Conservation (phyloP, 305 asterid genomes). For the Fraxinus angustifolia region DNA sequence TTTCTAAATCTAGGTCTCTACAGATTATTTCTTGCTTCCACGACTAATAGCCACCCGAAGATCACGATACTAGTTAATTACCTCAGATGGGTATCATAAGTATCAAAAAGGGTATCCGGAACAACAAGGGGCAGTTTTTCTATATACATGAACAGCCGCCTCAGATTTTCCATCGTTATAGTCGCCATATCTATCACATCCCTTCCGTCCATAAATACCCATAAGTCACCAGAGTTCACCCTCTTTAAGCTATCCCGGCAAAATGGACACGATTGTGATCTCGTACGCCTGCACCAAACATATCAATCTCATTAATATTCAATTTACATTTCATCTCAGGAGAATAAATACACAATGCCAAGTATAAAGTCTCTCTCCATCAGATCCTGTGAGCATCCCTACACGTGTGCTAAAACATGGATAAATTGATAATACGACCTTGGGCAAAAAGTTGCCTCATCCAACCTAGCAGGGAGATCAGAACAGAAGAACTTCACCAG, state of each 20-base stretch:
- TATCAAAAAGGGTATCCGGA: constrained; percentile 68
- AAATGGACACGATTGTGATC: constrained; percentile 93
- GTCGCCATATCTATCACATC: constrained; percentile 63
- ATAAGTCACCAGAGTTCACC: constrained; percentile 73
- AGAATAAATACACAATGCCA: background rate
- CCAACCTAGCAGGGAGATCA: constrained; percentile 10
- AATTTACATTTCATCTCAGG: background rate
- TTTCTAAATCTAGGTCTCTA: background rate
- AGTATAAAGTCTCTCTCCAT: background rate
- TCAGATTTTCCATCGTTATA: constrained; percentile 71
- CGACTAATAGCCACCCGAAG: background rate
- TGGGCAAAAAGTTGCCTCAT: background rate
- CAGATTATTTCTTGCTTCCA: background rate
- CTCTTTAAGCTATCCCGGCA: constrained; percentile 91
- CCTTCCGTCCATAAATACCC: constrained; percentile 70
- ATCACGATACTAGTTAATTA: constrained; percentile 20
- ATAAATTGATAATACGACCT: background rate
- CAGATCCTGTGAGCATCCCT: background rate
- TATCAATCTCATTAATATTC: background rate
- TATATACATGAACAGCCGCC: constrained; percentile 76
- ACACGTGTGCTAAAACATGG: background rate
- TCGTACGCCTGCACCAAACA: constrained; percentile 56
- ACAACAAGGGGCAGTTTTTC: constrained; percentile 75
- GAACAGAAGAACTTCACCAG: background rate
- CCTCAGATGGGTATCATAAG: constrained; percentile 76